phyloP scores from a whole-genome alignment of 116 monocot species.

The Zostera marina region DNA sequence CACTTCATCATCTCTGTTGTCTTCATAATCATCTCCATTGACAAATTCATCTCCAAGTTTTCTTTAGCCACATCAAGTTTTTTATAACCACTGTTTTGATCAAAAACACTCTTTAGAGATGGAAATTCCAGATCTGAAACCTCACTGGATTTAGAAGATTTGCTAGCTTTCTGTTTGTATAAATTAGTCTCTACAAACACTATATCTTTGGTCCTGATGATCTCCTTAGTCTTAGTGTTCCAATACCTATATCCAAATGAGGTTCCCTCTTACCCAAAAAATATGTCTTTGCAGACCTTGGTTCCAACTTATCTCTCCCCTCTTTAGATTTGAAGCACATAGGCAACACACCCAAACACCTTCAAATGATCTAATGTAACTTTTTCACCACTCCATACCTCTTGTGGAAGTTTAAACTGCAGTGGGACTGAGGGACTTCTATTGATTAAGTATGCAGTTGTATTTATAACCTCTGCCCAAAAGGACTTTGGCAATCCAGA shows the following conservation, averaged over 20 bases:
- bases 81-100: too few relatives aligned
- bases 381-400: not conserved
- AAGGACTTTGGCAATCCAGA: not conserved
- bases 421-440: not conserved
- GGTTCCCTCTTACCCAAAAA: not conserved
- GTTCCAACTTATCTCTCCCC: not conserved
- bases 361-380: not conserved
- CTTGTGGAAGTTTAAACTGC: not conserved
- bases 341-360: not conserved
- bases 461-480: not conserved
- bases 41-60: too few relatives aligned
- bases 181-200: not conserved
- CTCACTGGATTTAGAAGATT: too few relatives aligned
- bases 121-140: too few relatives aligned
- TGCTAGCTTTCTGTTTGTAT: slow-evolving; percentile 2
- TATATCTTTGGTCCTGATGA: not conserved
- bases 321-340: not conserved
- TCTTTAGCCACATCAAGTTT: too few relatives aligned
- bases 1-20: too few relatives aligned
- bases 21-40: too few relatives aligned
- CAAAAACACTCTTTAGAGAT: too few relatives aligned
- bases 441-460: not conserved
- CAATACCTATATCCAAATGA: slow-evolving; percentile 1
- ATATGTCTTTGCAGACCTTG: not conserved
- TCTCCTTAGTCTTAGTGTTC: not conserved